A percentile compares a stretch with the other conserved stretches of the same genome.
Evolutionary conservation across 345 rosid genomes (phyloP).

Genomic region (Populus davidiana): DNA sequence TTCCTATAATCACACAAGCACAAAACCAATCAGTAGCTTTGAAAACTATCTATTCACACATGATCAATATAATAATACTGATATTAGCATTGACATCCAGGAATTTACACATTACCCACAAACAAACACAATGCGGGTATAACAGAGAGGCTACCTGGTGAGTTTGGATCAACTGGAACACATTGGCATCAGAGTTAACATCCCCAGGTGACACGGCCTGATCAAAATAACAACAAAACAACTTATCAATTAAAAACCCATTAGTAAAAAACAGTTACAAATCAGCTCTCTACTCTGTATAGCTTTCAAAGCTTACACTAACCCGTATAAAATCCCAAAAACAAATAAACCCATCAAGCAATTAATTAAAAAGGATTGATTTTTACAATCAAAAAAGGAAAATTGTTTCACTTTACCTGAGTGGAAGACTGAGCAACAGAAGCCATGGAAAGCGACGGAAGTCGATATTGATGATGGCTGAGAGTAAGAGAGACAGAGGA

Average conservation of each 20-base stretch:
- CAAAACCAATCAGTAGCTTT: slow-evolving; percentile 5
- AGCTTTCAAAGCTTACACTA: not conserved
- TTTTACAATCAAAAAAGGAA: not conserved
- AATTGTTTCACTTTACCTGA: slow-evolving; percentile 38
- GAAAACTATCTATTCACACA: not conserved
- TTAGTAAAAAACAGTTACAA: not conserved
- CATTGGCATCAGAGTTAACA: slow-evolving; percentile 41
- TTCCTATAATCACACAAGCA: slow-evolving; percentile 43
- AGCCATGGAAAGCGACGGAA: slow-evolving; percentile 54
- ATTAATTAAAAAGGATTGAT: not conserved
- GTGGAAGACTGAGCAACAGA: slow-evolving; percentile 53
- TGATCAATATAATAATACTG: not conserved
- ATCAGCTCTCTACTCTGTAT: too few relatives aligned
- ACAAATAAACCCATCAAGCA: not conserved
- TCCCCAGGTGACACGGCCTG: slow-evolving; percentile 63
- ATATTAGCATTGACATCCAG: not conserved
- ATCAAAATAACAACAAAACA: slow-evolving; percentile 8
- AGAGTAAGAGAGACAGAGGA: slow-evolving; percentile 17
- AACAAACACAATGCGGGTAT: not conserved
- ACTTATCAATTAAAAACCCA: not conserved
- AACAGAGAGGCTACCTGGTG: slow-evolving; percentile 54
- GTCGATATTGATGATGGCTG: slow-evolving; percentile 9
- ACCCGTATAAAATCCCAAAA: not conserved
- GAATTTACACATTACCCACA: not conserved
- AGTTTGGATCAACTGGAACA: slow-evolving; percentile 67